Percentiles rank a stretch among this genome's conserved stretches.
Evolutionary conservation across 306 rosid genomes (phyloP).

Genomic region (Cercis canadensis): DNA sequence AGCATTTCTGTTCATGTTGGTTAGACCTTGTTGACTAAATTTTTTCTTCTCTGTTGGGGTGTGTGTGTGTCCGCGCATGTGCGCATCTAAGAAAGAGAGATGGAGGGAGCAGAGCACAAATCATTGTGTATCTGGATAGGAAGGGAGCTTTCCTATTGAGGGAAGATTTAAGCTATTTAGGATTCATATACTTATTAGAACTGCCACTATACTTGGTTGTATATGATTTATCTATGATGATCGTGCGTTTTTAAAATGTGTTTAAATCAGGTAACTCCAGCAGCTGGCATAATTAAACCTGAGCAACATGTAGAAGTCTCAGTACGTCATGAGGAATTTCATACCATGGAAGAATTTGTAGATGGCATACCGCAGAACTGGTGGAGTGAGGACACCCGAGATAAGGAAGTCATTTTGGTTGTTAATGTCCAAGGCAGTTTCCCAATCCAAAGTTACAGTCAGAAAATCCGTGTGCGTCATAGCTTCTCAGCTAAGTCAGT

Average conservation of each 20-base stretch:
- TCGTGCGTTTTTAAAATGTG: constrained; percentile 64
- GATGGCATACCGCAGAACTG: constrained; percentile 84
- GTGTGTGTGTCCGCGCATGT: no score
- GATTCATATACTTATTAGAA: constrained; percentile 12
- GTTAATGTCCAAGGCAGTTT: constrained; percentile 76
- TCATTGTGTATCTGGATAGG: no score
- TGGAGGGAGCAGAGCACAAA: no score
- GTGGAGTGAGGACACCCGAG: constrained; percentile 88
- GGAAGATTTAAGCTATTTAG: no score
- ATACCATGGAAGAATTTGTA: constrained; percentile 61
- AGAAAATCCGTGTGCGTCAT: constrained; percentile 68
- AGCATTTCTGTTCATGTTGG: no score
- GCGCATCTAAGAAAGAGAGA: no score
- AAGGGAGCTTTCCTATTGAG: no score
- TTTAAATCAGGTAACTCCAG: constrained; percentile 76
- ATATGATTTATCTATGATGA: constrained; percentile 77
- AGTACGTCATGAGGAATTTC: constrained; percentile 73
- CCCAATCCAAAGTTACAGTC: constrained; percentile 49
- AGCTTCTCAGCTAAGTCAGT: constrained; percentile 65
- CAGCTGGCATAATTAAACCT: constrained; percentile 78
- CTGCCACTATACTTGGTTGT: constrained; percentile 52
- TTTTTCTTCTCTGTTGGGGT: no score
- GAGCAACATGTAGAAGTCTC: constrained; percentile 76
- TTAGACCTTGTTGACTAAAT: no score
- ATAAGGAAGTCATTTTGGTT: constrained; percentile 73